Percentiles rank a stretch among this genome's conserved stretches.
These are phyloP conservation scores for Phytophthora colocasiae DNA, from an alignment of 352 stramenopile genomes.

Conservation along the genomic window DNA sequence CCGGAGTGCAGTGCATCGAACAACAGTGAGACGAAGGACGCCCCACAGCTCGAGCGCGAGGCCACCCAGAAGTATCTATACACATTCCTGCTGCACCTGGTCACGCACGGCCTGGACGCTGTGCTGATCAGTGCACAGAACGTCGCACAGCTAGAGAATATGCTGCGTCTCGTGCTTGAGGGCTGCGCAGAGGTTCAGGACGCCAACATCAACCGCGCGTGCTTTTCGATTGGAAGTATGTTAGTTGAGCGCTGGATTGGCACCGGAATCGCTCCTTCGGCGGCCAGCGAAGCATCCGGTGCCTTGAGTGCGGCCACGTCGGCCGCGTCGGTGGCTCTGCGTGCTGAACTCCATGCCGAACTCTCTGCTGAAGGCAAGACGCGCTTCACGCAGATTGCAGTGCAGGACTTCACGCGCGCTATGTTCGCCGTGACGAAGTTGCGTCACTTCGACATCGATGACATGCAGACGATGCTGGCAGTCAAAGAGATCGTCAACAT, in stretches of 20 bases:
- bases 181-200: slow-evolving; percentile 73
- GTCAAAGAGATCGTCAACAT: slow-evolving; percentile 84
- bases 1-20: slow-evolving; percentile 53
- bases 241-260: slow-evolving; percentile 71
- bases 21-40: slow-evolving; percentile 72
- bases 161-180: slow-evolving; percentile 75
- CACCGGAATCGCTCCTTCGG: slow-evolving; percentile 24
- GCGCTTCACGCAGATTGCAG: slow-evolving; percentile 66
- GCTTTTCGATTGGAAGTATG: slow-evolving; percentile 80
- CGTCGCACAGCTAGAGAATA: slow-evolving; percentile 62
- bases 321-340: slow-evolving; percentile 33
- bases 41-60: slow-evolving; percentile 77
- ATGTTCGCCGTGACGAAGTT: slow-evolving; percentile 78
- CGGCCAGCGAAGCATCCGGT: slow-evolving; percentile 34
- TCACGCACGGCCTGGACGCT: slow-evolving; percentile 69
- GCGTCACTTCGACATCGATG: slow-evolving; percentile 74
- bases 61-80: slow-evolving; percentile 85
- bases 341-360: slow-evolving; percentile 34
- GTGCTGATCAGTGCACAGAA: slow-evolving; percentile 80
- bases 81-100: slow-evolving; percentile 79
- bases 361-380: slow-evolving; percentile 43
- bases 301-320: slow-evolving; percentile 24
- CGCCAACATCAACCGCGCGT: slow-evolving; percentile 75
- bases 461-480: slow-evolving; percentile 66
- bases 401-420: slow-evolving; percentile 73